A percentile compares a stretch with the other conserved stretches of the same genome.
These are phyloP conservation scores for Entomortierella chlamydospora DNA, from an alignment of 192 early-diverging fungal genomes.

Conservation along the genomic window DNA sequence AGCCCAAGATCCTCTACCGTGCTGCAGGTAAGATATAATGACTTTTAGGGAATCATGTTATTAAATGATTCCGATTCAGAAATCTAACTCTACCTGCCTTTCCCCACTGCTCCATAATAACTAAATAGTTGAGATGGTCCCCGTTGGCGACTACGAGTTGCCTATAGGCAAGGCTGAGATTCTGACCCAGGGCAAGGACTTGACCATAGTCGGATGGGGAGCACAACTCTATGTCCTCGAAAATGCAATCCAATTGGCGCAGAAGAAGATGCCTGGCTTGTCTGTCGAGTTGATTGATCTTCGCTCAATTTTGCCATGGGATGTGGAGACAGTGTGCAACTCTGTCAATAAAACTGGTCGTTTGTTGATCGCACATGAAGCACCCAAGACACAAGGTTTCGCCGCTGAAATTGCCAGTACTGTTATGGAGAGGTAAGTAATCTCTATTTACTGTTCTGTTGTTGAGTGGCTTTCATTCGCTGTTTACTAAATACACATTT, in stretches of 20 bases:
- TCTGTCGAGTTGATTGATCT: conserved; percentile 94
- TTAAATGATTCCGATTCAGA: not conserved
- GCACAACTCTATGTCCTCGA: conserved; percentile 95
- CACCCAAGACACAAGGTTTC: conserved; percentile 90
- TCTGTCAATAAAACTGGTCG: conserved; percentile 96
- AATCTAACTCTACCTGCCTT: not conserved
- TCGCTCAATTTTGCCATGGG: conserved; percentile 91
- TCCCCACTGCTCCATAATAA: not conserved
- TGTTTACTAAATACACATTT: not conserved
- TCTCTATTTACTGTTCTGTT: not conserved
- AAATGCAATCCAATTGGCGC: conserved; percentile 86
- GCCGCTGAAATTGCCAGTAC: conserved; percentile 90
- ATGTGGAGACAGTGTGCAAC: conserved; percentile 87
- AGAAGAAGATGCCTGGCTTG: conserved; percentile 87
- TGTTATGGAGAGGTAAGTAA: conserved; percentile 79
- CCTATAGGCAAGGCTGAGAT: conserved; percentile 94
- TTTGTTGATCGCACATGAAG: conserved; percentile 93
- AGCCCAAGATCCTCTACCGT: conserved; percentile 97
- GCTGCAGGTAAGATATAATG: conserved; percentile 70
- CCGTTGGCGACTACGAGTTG: conserved; percentile 89
- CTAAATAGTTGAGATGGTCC: conserved; percentile 88
- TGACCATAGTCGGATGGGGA: conserved; percentile 93
- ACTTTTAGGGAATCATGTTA: no score
- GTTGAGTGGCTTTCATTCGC: not conserved
- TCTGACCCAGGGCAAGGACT: conserved; percentile 83